Conservation (phyloP, 164 flowering plant species). For the Liriodendron chinense region DNA sequence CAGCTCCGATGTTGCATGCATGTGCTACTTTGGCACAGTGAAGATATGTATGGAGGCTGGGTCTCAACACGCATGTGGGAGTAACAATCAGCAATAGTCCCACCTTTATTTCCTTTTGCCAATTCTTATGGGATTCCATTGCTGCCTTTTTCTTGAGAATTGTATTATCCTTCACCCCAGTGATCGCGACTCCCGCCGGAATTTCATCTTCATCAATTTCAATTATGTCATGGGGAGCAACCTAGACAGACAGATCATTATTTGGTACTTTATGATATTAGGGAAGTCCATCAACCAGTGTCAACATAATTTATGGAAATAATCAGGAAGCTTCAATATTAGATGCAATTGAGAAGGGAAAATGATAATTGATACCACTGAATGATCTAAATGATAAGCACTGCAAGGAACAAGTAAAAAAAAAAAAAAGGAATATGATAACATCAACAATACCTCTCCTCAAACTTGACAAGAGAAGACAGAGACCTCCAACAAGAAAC, state of each 20-base stretch:
- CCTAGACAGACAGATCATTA: constrained; percentile 9
- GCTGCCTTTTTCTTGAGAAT: constrained; percentile 5
- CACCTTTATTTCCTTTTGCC: constrained; percentile 7
- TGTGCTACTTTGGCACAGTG: not conserved
- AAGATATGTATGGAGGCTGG: not conserved
- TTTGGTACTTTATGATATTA: not conserved
- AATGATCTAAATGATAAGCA: not conserved
- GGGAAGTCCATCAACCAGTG: no score
- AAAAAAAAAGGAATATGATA: no score
- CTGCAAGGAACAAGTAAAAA: not conserved
- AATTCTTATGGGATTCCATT: not conserved
- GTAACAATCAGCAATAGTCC: not conserved
- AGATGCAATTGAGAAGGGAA: not conserved
- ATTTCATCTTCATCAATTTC: constrained; percentile 21
- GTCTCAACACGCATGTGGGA: not conserved
- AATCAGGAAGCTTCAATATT: not conserved
- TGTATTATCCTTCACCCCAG: not conserved
- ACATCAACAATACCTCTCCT: no score
- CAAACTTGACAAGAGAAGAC: no score
- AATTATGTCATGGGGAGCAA: constrained; percentile 13
- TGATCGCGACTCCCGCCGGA: constrained; percentile 2
- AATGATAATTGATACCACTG: not conserved
- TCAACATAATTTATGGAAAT: no score
- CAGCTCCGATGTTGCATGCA: not conserved
- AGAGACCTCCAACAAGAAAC: no score